Evolutionary conservation across 805 yeast species (phyloP).

Genomic region (Suhomyces pyralidae): DNA sequence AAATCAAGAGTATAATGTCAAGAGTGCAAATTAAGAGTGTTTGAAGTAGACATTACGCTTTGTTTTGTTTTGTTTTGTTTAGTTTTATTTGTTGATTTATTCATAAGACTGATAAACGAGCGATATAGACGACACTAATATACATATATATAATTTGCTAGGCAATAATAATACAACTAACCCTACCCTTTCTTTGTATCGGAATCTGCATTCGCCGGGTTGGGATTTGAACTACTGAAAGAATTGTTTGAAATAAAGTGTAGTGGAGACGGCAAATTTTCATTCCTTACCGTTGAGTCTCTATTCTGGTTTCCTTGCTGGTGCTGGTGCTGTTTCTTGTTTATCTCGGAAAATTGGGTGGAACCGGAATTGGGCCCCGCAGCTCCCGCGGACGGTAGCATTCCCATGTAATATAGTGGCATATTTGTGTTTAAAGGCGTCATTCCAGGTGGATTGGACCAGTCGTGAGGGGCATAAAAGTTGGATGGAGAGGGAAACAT

Average conservation of each 20-base stretch:
- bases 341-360: background rate
- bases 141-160: background rate
- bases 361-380: slow-evolving; percentile 1
- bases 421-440: slow-evolving; percentile 28
- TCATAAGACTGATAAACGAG: too few species aligned
- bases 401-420: slow-evolving; percentile 37
- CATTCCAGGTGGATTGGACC: slow-evolving; percentile 28
- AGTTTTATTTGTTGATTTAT: too few species aligned
- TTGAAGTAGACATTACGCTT: too few species aligned
- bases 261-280: slow-evolving; percentile 18
- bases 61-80: too few species aligned
- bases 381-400: slow-evolving; percentile 27
- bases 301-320: background rate
- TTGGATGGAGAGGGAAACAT: slow-evolving; percentile 80
- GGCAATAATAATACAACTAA: background rate
- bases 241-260: slow-evolving; percentile 16
- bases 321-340: background rate
- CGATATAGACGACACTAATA: background rate
- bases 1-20: too few species aligned
- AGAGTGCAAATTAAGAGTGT: too few species aligned
- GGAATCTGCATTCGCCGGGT: background rate
- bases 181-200: background rate
- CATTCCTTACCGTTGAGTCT: slow-evolving; percentile 2
- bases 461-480: slow-evolving; percentile 56
- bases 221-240: background rate